phyloP scores from a whole-genome alignment of 1,284 basidiomycete species.

The Cutaneotrichosporon spelunceum region DNA sequence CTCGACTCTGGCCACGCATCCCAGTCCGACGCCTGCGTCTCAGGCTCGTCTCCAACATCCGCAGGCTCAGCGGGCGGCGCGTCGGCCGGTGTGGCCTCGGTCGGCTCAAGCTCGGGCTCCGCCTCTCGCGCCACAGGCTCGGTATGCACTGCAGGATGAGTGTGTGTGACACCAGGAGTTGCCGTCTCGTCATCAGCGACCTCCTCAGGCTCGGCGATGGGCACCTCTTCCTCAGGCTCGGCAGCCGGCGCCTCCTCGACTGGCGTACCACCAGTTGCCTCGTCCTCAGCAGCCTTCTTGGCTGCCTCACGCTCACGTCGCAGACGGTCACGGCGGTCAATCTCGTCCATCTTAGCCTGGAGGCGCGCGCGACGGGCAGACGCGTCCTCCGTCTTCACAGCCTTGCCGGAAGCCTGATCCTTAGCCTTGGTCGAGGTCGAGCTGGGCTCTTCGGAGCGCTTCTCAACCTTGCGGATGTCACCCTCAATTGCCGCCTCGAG shows the following conservation, averaged over 20 bases:
- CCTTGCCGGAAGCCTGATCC: conserved; percentile 2
- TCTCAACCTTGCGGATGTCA: conserved; percentile 6
- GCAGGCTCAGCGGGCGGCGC: conserved; percentile 18
- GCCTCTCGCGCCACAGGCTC: conserved; percentile 5
- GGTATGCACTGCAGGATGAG: too few relatives aligned
- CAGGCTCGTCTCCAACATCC: conserved; percentile 8
- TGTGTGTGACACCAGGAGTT: conserved; percentile 7
- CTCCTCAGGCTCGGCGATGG: conserved; percentile 17
- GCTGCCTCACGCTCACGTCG: conserved; percentile 39
- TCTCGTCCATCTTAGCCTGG: conserved; percentile 44
- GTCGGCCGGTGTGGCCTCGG: conserved; percentile 13
- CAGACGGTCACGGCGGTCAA: conserved; percentile 39
- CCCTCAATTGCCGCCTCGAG: conserved; percentile 29
- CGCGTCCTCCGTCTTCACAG: conserved; percentile 15
- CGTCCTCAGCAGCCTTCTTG: conserved; percentile 15
- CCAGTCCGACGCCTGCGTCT: conserved; percentile 5
- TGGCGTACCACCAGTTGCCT: conserved; percentile 10
- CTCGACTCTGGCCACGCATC: conserved; percentile 2
- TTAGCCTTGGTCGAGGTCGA: background rate
- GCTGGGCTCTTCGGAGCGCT: conserved; percentile 5
- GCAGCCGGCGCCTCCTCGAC: conserved; percentile 17
- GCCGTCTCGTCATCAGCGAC: conserved; percentile 14
- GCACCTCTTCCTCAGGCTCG: conserved; percentile 18
- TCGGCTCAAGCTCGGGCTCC: conserved; percentile 13
- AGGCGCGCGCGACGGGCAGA: conserved; percentile 29